A percentile compares a stretch with the other conserved stretches of the same genome.
Evolutionary conservation across 768 basidiomycete species (phyloP).

Genomic region (Clavulina sp.): DNA sequence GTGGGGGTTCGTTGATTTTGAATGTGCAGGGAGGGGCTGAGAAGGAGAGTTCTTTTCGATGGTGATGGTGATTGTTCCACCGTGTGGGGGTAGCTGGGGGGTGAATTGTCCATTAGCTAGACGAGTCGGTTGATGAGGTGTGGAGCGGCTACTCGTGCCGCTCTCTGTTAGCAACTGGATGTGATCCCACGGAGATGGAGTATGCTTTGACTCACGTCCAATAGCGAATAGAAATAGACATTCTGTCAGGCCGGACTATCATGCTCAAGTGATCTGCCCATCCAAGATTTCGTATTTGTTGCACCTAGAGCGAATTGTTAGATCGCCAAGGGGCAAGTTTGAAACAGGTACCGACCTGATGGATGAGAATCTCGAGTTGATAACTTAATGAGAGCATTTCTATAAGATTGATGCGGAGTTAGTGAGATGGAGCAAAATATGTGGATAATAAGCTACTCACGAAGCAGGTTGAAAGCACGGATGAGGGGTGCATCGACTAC

Average conservation of each 20-base stretch:
- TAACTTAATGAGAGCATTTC: slow-evolving; percentile 87
- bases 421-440: slow-evolving; percentile 1
- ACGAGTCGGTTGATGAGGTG: slow-evolving; percentile 15
- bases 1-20: slow-evolving; percentile 2
- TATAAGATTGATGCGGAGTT: slow-evolving; percentile 18
- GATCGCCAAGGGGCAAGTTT: background rate
- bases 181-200: background rate
- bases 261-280: slow-evolving; percentile 66
- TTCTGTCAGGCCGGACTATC: slow-evolving; percentile 48
- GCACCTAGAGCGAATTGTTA: slow-evolving; percentile 26
- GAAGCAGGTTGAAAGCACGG: slow-evolving; percentile 73
- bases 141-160: background rate
- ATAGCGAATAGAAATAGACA: slow-evolving; percentile 57
- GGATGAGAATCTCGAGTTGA: slow-evolving; percentile 78
- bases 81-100: slow-evolving; percentile 26
- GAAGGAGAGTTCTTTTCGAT: slow-evolving; percentile 23
- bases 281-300: slow-evolving; percentile 66
- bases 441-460: slow-evolving; percentile 35
- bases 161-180: background rate
- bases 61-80: slow-evolving; percentile 58
- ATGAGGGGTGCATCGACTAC: slow-evolving; percentile 62
- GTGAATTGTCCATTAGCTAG: slow-evolving; percentile 10
- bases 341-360: slow-evolving; percentile 31
- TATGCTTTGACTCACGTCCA: slow-evolving; percentile 45
- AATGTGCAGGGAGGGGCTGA: slow-evolving; percentile 1